Conservation (phyloP, 371 early-diverging fungal genomes). For the Rhizopus stolonifer region DNA sequence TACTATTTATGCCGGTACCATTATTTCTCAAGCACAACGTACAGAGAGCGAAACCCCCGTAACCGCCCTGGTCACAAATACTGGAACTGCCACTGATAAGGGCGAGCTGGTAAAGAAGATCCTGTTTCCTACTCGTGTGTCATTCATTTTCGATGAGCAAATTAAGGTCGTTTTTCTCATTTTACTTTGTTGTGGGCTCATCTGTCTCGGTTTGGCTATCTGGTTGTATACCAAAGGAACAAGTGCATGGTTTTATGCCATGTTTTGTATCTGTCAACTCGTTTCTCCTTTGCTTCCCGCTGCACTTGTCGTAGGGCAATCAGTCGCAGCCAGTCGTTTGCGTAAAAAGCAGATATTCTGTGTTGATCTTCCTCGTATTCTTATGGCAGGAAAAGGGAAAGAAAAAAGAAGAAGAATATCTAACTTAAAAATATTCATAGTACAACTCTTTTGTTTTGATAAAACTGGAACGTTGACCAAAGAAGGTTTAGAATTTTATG, state of each 20-base stretch:
- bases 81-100: constrained; percentile 73
- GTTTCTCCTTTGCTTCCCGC: constrained; percentile 67
- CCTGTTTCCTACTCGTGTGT: constrained; percentile 62
- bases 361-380: constrained; percentile 81
- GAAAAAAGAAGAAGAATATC: constrained; percentile 3
- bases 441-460: constrained; percentile 90
- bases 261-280: constrained; percentile 73
- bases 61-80: constrained; percentile 65
- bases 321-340: constrained; percentile 74
- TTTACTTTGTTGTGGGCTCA: constrained; percentile 55
- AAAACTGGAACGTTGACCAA: constrained; percentile 68
- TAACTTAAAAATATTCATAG: constrained; percentile 43
- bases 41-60: constrained; percentile 36
- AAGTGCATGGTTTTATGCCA: constrained; percentile 62
- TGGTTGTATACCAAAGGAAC: constrained; percentile 51
- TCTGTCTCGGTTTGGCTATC: constrained; percentile 52
- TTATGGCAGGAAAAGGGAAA: constrained; percentile 79
- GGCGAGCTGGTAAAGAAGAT: constrained; percentile 79
- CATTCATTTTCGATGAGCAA: constrained; percentile 68
- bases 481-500: constrained; percentile 64
- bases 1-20: constrained; percentile 56
- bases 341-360: constrained; percentile 66
- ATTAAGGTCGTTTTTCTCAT: constrained; percentile 68
- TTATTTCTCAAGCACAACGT: constrained; percentile 43
- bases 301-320: constrained; percentile 70